A percentile compares a stretch with the other conserved stretches of the same genome.
phyloP scores from a whole-genome alignment of 2,329 filamentous ascomycete species.

The Fusarium devonianum region DNA sequence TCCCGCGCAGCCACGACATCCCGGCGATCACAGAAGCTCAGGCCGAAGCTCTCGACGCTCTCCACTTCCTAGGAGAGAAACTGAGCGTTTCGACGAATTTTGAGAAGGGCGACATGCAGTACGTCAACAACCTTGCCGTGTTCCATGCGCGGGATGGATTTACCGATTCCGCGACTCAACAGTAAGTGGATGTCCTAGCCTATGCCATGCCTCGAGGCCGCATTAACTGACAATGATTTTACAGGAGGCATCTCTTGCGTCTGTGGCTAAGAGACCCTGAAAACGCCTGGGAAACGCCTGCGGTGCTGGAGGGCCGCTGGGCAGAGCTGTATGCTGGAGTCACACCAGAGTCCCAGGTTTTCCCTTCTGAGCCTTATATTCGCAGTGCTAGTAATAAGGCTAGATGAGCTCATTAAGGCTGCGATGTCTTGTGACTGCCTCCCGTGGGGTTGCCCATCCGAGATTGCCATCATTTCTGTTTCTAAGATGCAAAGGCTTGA shows the following conservation, averaged over 20 bases:
- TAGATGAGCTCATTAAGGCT: too few species aligned
- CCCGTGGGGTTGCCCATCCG: too few species aligned
- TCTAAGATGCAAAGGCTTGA: too few species aligned
- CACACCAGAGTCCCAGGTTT: slow-evolving; percentile 14
- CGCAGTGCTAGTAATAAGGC: slow-evolving; percentile 24
- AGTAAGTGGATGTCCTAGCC: slow-evolving; percentile 8
- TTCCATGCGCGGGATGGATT: slow-evolving; percentile 61
- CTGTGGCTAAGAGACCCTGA: slow-evolving; percentile 58
- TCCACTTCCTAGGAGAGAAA: slow-evolving; percentile 57
- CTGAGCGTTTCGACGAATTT: slow-evolving; percentile 54
- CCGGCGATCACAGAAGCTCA: slow-evolving; percentile 62
- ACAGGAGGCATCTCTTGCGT: slow-evolving; percentile 54
- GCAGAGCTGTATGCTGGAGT: slow-evolving; percentile 21
- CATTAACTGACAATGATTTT: background rate
- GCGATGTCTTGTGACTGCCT: too few species aligned
- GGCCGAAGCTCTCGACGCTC: slow-evolving; percentile 58
- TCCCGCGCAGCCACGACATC: slow-evolving; percentile 59
- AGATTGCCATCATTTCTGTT: too few species aligned
- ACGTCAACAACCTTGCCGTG: slow-evolving; percentile 61
- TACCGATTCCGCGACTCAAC: slow-evolving; percentile 18
- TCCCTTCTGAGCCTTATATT: slow-evolving; percentile 25
- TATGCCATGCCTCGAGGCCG: rapidly evolving
- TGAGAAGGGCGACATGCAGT: slow-evolving; percentile 60
- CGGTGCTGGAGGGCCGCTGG: slow-evolving; percentile 10
- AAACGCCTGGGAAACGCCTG: slow-evolving; percentile 51